Evolutionary conservation across 768 basidiomycete species (phyloP).

Genomic region (Phaeotremella fagi): DNA sequence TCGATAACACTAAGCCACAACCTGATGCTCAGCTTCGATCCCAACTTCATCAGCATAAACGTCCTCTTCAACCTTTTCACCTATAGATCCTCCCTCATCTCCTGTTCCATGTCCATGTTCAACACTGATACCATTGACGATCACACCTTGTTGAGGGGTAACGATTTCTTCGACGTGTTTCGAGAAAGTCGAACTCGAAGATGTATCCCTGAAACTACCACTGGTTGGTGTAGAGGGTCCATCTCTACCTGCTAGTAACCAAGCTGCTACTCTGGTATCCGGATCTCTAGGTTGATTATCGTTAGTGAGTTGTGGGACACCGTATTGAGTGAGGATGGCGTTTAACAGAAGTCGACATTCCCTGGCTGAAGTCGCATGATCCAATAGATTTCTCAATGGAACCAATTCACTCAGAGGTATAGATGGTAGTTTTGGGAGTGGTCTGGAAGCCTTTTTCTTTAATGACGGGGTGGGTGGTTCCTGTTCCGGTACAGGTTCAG

Average conservation of each 20-base stretch:
- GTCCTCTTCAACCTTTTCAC: too few relatives aligned
- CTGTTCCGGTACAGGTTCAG: neutral
- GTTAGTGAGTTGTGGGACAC: conserved; percentile 50
- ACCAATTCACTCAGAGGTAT: conserved; percentile 52
- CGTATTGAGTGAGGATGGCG: conserved; percentile 68
- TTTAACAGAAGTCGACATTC: conserved; percentile 82
- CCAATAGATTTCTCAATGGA: conserved; percentile 65
- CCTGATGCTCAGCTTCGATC: too few relatives aligned
- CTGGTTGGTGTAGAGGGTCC: conserved; percentile 13
- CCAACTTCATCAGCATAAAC: too few relatives aligned
- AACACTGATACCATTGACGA: too few relatives aligned
- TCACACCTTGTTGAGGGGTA: neutral
- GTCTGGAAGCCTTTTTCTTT: neutral
- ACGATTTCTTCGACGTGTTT: conserved; percentile 4
- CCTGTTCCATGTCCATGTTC: too few relatives aligned
- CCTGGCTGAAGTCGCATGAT: conserved; percentile 65
- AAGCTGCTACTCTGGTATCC: conserved; percentile 32
- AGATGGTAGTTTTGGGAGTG: conserved; percentile 1
- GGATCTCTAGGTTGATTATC: conserved; percentile 3
- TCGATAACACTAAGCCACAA: too few relatives aligned
- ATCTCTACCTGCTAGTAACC: conserved; percentile 37
- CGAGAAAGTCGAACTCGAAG: neutral
- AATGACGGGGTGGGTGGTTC: neutral
- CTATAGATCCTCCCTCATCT: too few relatives aligned
- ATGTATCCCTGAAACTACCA: neutral